Base-by-base conservation (phyloP, 768 basidiomycete genomes). In the Pleurotus tuber-regium region DNA sequence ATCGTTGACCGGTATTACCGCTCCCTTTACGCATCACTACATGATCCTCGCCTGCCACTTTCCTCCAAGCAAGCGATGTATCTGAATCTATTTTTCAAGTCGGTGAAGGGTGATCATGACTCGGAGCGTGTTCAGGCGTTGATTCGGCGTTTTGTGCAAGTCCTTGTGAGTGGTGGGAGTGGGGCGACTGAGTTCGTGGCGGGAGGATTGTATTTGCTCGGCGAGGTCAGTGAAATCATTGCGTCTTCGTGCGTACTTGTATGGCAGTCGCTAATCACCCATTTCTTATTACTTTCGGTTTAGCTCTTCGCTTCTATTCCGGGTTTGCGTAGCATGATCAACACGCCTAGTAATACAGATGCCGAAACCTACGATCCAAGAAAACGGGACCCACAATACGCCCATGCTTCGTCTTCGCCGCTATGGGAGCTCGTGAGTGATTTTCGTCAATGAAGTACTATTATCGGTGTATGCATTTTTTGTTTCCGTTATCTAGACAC, bases 51-150 rank as follows among this genome's bases (percentile, higher is more conserved):
- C 11, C 78, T 99, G 1, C 77, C 85, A 2, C 75, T 77, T 2
- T 92, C 92, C 10, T 88, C 87, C 2, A 98, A 98, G 63, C 94
- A 98, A 64, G 93, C 94, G 4, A 89, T 98, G 86, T 98, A 96
- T 66, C 79, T 99, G 51, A 98, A 98, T 63, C 69, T 99, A 14
- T 66, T 98, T 16, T 95, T 95, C 80, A 94, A 91, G 60, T 86
- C 89, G 2, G 69, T 97, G 57, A 96, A 95, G 67, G 70, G 68
- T 0, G 86, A 87, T 57, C 60, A 59, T 26, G 77, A 79, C 50
- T 52, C 66, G 0, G 80, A 81, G 41, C 78, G 96, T 7, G 78
- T 87, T 14, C 84, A 84, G 64, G 91, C 92, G 1, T 82, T 97
- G 54, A 77, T 98, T 23, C 80, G 88, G 60, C 70, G 96, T 40